Evolutionary conservation across 345 rosid species (phyloP).

Genomic region (Brassica rapa): DNA sequence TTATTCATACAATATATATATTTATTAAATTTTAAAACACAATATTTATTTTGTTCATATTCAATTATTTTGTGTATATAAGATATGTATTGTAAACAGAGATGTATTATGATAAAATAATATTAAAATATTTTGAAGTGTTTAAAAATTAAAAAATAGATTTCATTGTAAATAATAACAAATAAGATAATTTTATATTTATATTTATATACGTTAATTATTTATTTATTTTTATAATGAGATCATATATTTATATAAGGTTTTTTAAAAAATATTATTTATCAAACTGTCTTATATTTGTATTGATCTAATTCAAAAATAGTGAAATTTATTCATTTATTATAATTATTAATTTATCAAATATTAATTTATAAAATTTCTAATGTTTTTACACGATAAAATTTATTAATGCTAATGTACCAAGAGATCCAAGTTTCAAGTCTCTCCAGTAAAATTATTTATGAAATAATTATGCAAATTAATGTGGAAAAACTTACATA

Average conservation of each 20-base stretch:
- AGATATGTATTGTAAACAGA: not conserved
- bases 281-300: not conserved
- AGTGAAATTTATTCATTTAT: too few relatives aligned
- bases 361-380: too few relatives aligned
- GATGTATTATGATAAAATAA: too few relatives aligned
- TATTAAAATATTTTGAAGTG: too few relatives aligned
- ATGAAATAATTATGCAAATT: not conserved
- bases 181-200: too few relatives aligned
- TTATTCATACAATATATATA: not conserved
- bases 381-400: not conserved
- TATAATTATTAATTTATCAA: not conserved
- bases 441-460: not conserved
- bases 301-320: not conserved
- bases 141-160: too few relatives aligned
- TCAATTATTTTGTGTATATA: not conserved
- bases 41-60: not conserved
- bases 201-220: not conserved
- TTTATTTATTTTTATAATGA: too few relatives aligned
- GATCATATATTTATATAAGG: not conserved
- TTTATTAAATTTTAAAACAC: not conserved
- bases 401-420: not conserved
- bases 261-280: too few relatives aligned
- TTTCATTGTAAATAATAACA: not conserved
- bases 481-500: not conserved
- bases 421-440: not conserved